A percentile compares a stretch with the other conserved stretches of the same genome.
Conservation (phyloP, 371 early-diverging fungal genomes). For the Mortierella sp. region DNA sequence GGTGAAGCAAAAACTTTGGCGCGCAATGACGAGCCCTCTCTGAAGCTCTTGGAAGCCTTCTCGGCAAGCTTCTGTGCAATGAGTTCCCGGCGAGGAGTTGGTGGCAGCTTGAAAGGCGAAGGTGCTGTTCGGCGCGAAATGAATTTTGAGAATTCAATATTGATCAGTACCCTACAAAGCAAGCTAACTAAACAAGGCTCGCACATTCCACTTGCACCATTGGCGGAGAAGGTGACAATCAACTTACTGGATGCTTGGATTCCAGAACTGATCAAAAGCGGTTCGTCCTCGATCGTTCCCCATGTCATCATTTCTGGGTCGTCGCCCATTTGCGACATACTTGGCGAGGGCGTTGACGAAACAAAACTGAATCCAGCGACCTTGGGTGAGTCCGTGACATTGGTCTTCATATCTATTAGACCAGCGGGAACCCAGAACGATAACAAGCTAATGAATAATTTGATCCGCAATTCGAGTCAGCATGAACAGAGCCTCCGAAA, state of each 20-base stretch:
- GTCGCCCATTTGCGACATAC: constrained; percentile 71
- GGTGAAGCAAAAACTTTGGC: constrained; percentile 50
- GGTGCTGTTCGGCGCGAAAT: constrained; percentile 18
- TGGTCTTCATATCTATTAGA: constrained; percentile 45
- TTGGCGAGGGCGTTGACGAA: constrained; percentile 75
- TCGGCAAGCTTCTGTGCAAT: constrained; percentile 76
- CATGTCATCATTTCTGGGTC: constrained; percentile 82
- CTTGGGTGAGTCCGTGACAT: constrained; percentile 60
- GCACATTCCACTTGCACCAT: not conserved
- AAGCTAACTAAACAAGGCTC: not conserved
- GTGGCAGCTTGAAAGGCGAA: constrained; percentile 73
- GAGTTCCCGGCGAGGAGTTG: constrained; percentile 74
- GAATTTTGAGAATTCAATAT: not conserved
- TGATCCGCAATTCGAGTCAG: not conserved
- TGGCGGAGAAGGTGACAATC: not conserved
- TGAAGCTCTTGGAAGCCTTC: constrained; percentile 71
- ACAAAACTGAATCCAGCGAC: constrained; percentile 76
- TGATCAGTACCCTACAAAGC: not conserved
- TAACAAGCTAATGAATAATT: not conserved
- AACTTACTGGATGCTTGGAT: constrained; percentile 61
- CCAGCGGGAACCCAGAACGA: not conserved
- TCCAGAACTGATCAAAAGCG: constrained; percentile 65
- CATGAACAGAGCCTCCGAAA: too few relatives aligned
- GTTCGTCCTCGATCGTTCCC: constrained; percentile 82
- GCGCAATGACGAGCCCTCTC: constrained; percentile 40